Base-by-base conservation (phyloP, 345 rosid genomes). In the Bruguiera parviflora region DNA sequence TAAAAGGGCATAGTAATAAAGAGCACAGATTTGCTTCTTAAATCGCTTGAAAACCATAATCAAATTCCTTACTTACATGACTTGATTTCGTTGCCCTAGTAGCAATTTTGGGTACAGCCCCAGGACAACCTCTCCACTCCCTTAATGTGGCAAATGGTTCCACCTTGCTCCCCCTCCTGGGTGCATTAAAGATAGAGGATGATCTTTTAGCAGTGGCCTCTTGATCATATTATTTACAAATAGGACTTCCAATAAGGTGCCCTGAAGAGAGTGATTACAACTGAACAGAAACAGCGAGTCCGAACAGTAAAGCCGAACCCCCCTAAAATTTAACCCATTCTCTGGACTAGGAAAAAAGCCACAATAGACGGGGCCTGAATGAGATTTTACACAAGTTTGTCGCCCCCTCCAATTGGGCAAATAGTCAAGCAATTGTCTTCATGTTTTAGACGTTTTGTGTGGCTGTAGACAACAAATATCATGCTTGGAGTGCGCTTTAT, bases 71-170 rank as follows among this genome's bases (percentile, higher is more conserved):
- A 13, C 52, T 61, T 61, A 19, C 68, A 67, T 61, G 24, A 35
- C 67, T 56, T 18, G 39, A n/a, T 60, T 21, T 46, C 68, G 60
- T 29, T 57, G 69, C 69, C 52, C 11, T 19, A 20, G 8, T 68
- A 16, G 24, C 70, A 37, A 22, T 8, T 3, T 27, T 28, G 22
- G 37, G 8, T 32, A 5, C 29, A 19, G 33, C 20, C 15, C 32
- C 25, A 10, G 21, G 53, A 10, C 66, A 39, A 2, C 16, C 6
- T 35, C 49, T 20, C 52, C 15, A 9, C 16, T 62, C 19, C 8
- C 29, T 21, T 18, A 61, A 35, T 27, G 6, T 35, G 46, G 28
- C 51, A 62, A 28, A 21, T 32, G 5, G 8, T 9, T 13, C 49
- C 16, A 43, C 49, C 49, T 13, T 43, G 18, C 49, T 43, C 18